Percentiles rank a stretch among this genome's conserved stretches.
Evolutionary conservation across 768 basidiomycete species (phyloP).

Genomic region (Pleurotus djamor): DNA sequence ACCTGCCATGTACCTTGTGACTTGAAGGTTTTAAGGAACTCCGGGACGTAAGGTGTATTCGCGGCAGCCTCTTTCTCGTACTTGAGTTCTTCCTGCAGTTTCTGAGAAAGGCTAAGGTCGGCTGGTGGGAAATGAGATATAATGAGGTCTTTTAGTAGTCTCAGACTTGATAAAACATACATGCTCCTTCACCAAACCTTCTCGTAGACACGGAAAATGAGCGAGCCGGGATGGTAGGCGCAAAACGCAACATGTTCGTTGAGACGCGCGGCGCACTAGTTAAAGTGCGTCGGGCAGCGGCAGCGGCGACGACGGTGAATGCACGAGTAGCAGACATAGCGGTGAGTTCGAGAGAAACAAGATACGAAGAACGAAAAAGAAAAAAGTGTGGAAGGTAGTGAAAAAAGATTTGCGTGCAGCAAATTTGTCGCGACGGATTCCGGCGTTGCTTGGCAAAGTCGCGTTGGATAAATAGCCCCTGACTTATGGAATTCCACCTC

Average conservation of each 20-base stretch:
- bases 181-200: conserved; percentile 41
- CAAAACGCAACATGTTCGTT: conserved; percentile 17
- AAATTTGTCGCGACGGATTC: background rate
- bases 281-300: conserved; percentile 29
- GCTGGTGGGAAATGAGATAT: conserved; percentile 36
- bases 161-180: conserved; percentile 25
- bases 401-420: background rate
- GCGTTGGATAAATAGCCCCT: background rate
- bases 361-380: conserved; percentile 1
- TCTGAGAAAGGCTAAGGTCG: conserved; percentile 72
- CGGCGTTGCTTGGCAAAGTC: conserved; percentile 5
- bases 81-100: conserved; percentile 78
- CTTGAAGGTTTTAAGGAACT: conserved; percentile 77
- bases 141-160: background rate
- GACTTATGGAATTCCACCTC: no score
- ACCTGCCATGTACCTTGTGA: conserved; percentile 79
- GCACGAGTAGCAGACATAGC: conserved; percentile 65
- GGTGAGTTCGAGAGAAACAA: conserved; percentile 8
- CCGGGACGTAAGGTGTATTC: conserved; percentile 43
- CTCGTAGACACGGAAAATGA: conserved; percentile 45
- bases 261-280: conserved; percentile 25
- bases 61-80: conserved; percentile 72
- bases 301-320: conserved; percentile 52
- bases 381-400: background rate
- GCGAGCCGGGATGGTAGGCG: conserved; percentile 22